These are phyloP conservation scores for Claviceps sp. DNA, from an alignment of 2,329 filamentous ascomycete species.

Conservation along the genomic window DNA sequence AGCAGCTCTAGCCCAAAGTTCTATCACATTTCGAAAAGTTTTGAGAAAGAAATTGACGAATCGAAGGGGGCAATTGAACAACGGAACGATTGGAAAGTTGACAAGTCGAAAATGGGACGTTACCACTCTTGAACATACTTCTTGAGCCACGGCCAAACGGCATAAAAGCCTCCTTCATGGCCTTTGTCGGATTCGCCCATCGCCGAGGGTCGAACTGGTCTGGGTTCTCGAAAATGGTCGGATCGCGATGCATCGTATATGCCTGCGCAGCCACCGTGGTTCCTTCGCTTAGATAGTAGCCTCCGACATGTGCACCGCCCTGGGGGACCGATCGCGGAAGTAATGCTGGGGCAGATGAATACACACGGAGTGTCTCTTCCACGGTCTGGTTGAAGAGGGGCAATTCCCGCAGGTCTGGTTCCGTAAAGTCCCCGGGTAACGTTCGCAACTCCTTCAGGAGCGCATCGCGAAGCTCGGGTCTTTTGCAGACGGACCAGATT, in stretches of 20 bases:
- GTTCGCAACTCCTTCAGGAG: slow-evolving; percentile 22
- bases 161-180: slow-evolving; percentile 34
- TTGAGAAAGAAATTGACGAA: no score
- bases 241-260: slow-evolving; percentile 33
- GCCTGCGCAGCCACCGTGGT: slow-evolving; percentile 27
- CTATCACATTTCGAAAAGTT: no score
- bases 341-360: slow-evolving; percentile 24
- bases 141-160: slow-evolving; percentile 41
- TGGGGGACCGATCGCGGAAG: slow-evolving; percentile 27
- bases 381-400: slow-evolving; percentile 29
- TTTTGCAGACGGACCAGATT: slow-evolving; percentile 24
- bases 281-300: slow-evolving; percentile 26
- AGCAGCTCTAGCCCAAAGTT: no score
- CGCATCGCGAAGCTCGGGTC: slow-evolving; percentile 15
- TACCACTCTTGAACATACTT: slow-evolving; percentile 14
- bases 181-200: slow-evolving; percentile 14
- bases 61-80: no score
- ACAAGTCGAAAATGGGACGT: no score
- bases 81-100: no score
- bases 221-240: slow-evolving; percentile 26
- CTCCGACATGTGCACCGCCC: slow-evolving; percentile 24
- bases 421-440: slow-evolving; percentile 16
- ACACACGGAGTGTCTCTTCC: slow-evolving; percentile 31
- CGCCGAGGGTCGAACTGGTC: slow-evolving; percentile 10
- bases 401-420: slow-evolving; percentile 14